Conservation (phyloP, 2,329 filamentous ascomycete species). For the Penicillium paneum region DNA sequence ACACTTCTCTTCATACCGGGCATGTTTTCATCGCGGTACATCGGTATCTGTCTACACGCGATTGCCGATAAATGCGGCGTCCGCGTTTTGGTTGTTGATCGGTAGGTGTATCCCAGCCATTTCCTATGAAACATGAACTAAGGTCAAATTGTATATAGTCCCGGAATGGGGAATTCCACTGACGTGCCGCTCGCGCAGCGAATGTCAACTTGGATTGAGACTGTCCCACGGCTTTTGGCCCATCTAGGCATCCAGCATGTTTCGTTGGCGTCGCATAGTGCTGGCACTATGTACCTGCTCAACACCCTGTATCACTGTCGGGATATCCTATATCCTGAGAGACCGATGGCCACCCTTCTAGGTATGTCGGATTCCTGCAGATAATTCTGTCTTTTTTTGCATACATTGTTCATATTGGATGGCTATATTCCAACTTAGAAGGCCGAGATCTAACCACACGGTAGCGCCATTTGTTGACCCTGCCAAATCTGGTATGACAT, state of each 20-base stretch:
- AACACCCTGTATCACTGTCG: slow-evolving; percentile 40
- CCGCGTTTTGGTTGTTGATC: slow-evolving; percentile 5
- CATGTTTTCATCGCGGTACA: slow-evolving; percentile 5
- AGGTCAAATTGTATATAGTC: slow-evolving; percentile 24
- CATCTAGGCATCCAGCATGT: slow-evolving; percentile 39
- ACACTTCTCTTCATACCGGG: slow-evolving; percentile 3
- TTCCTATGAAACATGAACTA: neutral
- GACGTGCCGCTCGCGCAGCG: slow-evolving; percentile 35
- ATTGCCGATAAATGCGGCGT: slow-evolving; percentile 8
- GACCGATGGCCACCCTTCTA: neutral
- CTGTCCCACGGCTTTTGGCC: slow-evolving; percentile 39
- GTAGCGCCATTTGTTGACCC: slow-evolving; percentile 46
- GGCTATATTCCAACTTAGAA: neutral
- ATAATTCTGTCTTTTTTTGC: neutral
- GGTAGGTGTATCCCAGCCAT: neutral
- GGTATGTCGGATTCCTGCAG: neutral
- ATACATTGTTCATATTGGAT: neutral
- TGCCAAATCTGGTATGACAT: slow-evolving; percentile 33
- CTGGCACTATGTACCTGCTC: slow-evolving; percentile 44
- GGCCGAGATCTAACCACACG: slow-evolving; percentile 17
- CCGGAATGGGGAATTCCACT: slow-evolving; percentile 46
- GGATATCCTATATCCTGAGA: slow-evolving; percentile 26
- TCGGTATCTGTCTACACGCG: neutral
- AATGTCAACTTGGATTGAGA: slow-evolving; percentile 43
- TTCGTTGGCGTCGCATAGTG: slow-evolving; percentile 40